phyloP scores from a whole-genome alignment of 805 yeast species.

The Tetrapisispora nanseiensis region DNA sequence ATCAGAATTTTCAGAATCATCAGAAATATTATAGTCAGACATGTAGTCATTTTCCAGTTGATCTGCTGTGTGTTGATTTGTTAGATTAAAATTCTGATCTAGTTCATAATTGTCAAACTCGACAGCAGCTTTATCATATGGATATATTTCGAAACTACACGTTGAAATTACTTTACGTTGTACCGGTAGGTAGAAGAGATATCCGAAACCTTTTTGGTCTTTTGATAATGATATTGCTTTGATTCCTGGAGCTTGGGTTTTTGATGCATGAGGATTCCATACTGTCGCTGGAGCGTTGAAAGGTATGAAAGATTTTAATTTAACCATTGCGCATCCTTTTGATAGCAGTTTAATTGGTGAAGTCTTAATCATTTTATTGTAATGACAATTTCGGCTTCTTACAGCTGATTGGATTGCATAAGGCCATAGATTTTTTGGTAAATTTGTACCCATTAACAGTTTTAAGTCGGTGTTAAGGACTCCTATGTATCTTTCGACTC shows the following conservation, averaged over 20 bases:
- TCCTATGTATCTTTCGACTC: slow-evolving; percentile 7
- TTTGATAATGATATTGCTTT: not conserved
- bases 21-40: too few relatives aligned
- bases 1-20: too few relatives aligned
- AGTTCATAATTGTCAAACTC: too few relatives aligned
- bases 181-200: not conserved
- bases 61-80: too few relatives aligned
- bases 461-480: slow-evolving; percentile 2
- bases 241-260: not conserved
- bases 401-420: slow-evolving; percentile 5
- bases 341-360: not conserved
- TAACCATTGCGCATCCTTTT: not conserved
- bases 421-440: slow-evolving; percentile 2
- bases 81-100: too few relatives aligned
- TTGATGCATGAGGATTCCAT: not conserved
- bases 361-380: not conserved
- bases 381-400: not conserved
- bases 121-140: too few relatives aligned
- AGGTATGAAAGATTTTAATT: not conserved
- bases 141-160: not conserved
- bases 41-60: too few relatives aligned
- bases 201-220: not conserved
- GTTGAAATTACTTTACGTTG: not conserved
- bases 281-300: not conserved
- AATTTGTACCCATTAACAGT: not conserved